Conservation (phyloP, 306 rosid genomes). For the Trifolium repens region DNA sequence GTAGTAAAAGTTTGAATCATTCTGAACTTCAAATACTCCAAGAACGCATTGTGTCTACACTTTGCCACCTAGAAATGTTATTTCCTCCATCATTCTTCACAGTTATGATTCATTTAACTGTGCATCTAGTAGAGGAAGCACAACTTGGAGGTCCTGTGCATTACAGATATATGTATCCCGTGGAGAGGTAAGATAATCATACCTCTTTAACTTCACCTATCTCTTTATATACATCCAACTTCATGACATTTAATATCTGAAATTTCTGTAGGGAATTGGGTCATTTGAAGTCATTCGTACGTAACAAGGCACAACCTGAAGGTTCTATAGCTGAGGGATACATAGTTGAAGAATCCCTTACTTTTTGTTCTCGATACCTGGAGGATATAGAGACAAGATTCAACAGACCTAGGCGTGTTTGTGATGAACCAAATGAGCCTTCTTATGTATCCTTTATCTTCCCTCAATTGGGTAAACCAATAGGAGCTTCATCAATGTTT, state of each 20-base stretch:
- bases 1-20: neutral
- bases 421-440: neutral
- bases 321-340: neutral
- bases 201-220: neutral
- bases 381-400: neutral
- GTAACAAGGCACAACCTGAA: neutral
- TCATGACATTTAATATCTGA: too few relatives aligned
- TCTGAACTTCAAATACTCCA: neutral
- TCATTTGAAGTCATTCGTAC: too few relatives aligned
- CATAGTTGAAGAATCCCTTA: slow-evolving; percentile 5
- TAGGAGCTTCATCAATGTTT: slow-evolving; percentile 7
- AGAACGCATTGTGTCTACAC: slow-evolving; percentile 9
- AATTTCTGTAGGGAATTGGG: too few relatives aligned
- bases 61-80: neutral
- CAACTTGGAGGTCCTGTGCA: slow-evolving; percentile 7
- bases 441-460: neutral
- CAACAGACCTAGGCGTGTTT: slow-evolving; percentile 19
- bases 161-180: slow-evolving; percentile 5
- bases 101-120: neutral
- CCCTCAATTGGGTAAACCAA: neutral
- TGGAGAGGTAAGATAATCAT: neutral
- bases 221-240: too few relatives aligned
- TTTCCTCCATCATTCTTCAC: neutral
- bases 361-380: neutral
- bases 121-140: neutral